Percentiles rank a stretch among this genome's conserved stretches.
Evolutionary conservation across 2,329 filamentous ascomycete genomes (phyloP).

Genomic region (Aspergillus bombycis): DNA sequence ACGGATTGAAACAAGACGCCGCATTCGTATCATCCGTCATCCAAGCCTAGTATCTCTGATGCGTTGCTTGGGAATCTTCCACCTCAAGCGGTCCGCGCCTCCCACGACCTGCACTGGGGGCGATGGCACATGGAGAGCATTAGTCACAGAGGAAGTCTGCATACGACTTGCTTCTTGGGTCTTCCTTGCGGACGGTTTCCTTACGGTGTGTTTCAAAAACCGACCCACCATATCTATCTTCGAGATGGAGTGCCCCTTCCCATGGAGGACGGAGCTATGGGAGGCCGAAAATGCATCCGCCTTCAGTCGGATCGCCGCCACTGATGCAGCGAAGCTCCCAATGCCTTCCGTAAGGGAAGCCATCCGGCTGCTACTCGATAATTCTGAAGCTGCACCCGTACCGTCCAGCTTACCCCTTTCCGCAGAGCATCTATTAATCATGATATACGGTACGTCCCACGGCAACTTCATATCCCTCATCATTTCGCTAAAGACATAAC

Average conservation of each 20-base stretch:
- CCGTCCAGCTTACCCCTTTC: slow-evolving; percentile 31
- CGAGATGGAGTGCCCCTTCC: slow-evolving; percentile 36
- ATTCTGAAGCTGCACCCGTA: slow-evolving; percentile 15
- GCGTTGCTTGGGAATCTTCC: slow-evolving; percentile 32
- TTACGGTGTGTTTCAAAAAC: slow-evolving; percentile 38
- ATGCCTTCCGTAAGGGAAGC: slow-evolving; percentile 31
- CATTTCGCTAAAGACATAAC: neutral
- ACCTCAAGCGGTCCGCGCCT: slow-evolving; percentile 24
- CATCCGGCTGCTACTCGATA: slow-evolving; percentile 28
- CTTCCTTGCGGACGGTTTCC: slow-evolving; percentile 37
- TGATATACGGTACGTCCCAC: slow-evolving; percentile 31
- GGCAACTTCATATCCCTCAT: neutral
- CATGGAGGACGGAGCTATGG: slow-evolving; percentile 34
- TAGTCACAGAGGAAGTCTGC: slow-evolving; percentile 32
- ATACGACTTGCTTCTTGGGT: slow-evolving; percentile 36
- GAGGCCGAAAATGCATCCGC: slow-evolving; percentile 32
- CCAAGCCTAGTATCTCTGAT: slow-evolving; percentile 35
- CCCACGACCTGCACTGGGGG: slow-evolving; percentile 16
- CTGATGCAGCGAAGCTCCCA: slow-evolving; percentile 12
- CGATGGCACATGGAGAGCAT: slow-evolving; percentile 25
- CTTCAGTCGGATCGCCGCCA: slow-evolving; percentile 25
- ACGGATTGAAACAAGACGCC: slow-evolving; percentile 30
- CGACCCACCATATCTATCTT: slow-evolving; percentile 34
- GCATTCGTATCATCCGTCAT: slow-evolving; percentile 36
- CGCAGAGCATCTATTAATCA: slow-evolving; percentile 32